These are phyloP conservation scores for Colletotrichum horii DNA, from an alignment of 2,329 filamentous ascomycete genomes.

Conservation along the genomic window DNA sequence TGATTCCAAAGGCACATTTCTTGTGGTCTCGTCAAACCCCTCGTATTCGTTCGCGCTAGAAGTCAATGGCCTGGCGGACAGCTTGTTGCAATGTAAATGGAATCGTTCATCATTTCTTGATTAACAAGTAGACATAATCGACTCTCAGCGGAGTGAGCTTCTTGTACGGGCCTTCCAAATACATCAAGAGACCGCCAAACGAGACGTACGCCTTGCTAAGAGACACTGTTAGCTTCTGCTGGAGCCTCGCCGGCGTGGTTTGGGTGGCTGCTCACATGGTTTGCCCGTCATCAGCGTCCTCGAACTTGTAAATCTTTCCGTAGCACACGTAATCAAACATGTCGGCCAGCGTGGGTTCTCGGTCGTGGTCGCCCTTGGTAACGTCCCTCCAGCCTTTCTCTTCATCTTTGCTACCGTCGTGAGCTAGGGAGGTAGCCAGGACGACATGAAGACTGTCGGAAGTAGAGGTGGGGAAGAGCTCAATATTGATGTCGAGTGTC, in stretches of 20 bases:
- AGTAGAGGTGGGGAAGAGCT: conserved; percentile 80
- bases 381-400: conserved; percentile 83
- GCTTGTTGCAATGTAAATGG: not conserved
- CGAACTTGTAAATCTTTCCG: conserved; percentile 88
- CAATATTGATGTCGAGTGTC: conserved; percentile 90
- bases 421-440: conserved; percentile 81
- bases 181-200: conserved; percentile 90
- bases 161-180: conserved; percentile 92
- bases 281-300: conserved; percentile 78
- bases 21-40: not conserved
- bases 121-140: conserved; percentile 89
- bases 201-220: conserved; percentile 89
- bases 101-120: conserved; percentile 75
- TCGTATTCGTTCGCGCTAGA: not conserved
- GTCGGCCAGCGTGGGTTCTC: conserved; percentile 71
- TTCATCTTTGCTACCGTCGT: conserved; percentile 84
- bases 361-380: conserved; percentile 49
- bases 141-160: conserved; percentile 91
- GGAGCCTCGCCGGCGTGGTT: not conserved
- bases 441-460: conserved; percentile 83
- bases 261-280: conserved; percentile 72
- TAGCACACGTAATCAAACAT: conserved; percentile 89
- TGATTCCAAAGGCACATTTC: not conserved
- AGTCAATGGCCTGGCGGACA: not conserved
- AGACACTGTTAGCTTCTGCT: not conserved